phyloP scores from a whole-genome alignment of 768 basidiomycete species.

The Lentinus tigrinus region DNA sequence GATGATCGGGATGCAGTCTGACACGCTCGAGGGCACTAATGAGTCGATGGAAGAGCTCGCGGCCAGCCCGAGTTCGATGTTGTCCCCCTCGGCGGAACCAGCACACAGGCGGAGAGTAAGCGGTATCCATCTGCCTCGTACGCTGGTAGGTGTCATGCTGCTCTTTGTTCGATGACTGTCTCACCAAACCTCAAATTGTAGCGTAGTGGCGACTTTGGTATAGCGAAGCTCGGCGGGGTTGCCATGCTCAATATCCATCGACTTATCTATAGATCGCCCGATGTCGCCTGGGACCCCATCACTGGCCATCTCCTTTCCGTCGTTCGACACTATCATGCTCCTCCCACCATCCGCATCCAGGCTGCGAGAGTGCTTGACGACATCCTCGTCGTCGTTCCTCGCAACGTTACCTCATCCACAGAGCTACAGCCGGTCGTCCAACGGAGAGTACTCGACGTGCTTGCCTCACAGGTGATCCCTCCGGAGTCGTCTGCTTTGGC shows the following conservation, averaged over 20 bases:
- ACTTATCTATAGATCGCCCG: constrained; percentile 78
- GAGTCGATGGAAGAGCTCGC: constrained; percentile 43
- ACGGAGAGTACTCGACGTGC: constrained; percentile 79
- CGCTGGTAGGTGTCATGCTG: constrained; percentile 52
- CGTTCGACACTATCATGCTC: constrained; percentile 66
- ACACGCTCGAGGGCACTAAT: constrained; percentile 30
- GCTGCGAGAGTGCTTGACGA: constrained; percentile 87
- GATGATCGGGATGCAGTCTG: constrained; percentile 89
- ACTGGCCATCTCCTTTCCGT: constrained; percentile 80
- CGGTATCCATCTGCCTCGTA: constrained; percentile 82
- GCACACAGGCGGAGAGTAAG: constrained; percentile 74
- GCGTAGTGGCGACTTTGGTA: constrained; percentile 94
- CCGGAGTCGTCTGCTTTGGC: constrained; percentile 26
- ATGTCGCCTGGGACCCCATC: constrained; percentile 81
- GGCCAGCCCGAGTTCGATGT: constrained; percentile 17
- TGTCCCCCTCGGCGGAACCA: constrained; percentile 40
- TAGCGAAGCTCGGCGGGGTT: constrained; percentile 80
- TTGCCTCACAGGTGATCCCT: constrained; percentile 73
- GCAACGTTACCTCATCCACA: constrained; percentile 58
- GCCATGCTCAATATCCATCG: constrained; percentile 83
- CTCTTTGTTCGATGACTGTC: background rate
- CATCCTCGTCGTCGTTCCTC: constrained; percentile 74
- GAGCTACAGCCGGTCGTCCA: constrained; percentile 74
- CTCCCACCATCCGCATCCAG: constrained; percentile 79
- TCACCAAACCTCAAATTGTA: constrained; percentile 33